Percentiles rank a stretch among this genome's conserved stretches.
phyloP scores from a whole-genome alignment of 2,329 filamentous ascomycete genomes.

The Dryadomyces sulphureus region DNA sequence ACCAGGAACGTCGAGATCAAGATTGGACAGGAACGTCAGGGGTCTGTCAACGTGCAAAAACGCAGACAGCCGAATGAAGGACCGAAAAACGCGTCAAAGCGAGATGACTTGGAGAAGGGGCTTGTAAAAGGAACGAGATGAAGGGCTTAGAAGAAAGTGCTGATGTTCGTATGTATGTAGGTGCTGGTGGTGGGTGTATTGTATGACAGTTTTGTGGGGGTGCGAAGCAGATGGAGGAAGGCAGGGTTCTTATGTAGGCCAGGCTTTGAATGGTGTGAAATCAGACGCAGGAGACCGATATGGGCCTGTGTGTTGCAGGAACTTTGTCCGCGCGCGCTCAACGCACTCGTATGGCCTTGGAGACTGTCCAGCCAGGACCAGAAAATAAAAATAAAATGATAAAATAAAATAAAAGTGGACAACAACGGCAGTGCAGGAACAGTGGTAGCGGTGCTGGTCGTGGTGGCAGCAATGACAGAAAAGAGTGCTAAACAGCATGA shows the following conservation, averaged over 20 bases:
- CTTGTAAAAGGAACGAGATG: conserved; percentile 1
- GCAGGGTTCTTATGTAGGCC: conserved; percentile 15
- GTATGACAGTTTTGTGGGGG: conserved; percentile 6
- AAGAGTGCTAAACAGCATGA: conserved; percentile 6
- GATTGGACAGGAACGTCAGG: background rate
- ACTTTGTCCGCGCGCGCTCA: too few relatives aligned
- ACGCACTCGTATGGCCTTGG: background rate
- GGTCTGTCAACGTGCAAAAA: background rate
- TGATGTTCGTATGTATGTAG: background rate
- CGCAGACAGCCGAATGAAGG: background rate
- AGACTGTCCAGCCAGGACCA: background rate
- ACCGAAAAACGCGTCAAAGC: background rate
- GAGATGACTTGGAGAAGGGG: background rate
- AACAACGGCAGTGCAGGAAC: conserved; percentile 1
- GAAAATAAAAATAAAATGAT: background rate
- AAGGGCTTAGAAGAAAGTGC: too few relatives aligned
- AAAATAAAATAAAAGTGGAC: conserved; percentile 3
- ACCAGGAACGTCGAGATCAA: background rate
- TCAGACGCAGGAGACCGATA: conserved; percentile 6
- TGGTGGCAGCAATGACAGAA: background rate
- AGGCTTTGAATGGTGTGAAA: conserved; percentile 12
- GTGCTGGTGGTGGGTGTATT: background rate
- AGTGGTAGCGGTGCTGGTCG: background rate
- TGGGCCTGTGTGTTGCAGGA: background rate
- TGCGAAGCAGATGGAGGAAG: conserved; percentile 7